Percentiles rank a stretch among this genome's conserved stretches.
Conservation (phyloP, 2,329 filamentous ascomycete genomes). For the Botrytis medusae region DNA sequence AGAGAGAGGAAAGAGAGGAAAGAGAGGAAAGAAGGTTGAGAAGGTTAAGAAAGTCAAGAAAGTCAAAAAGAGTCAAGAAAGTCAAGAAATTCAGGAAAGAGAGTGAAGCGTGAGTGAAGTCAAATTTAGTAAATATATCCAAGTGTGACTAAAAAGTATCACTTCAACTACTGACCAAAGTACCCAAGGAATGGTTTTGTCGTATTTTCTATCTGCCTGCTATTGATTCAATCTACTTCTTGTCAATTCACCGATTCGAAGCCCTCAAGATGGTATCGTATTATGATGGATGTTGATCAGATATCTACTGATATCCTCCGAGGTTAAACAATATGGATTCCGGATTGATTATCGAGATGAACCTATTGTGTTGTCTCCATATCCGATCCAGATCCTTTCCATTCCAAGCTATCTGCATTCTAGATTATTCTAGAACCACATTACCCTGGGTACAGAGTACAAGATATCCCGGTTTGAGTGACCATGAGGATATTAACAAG, state of each 20-base stretch:
- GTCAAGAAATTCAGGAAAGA: neutral
- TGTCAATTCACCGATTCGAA: neutral
- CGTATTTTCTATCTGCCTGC: too few relatives aligned
- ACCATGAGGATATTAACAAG: neutral
- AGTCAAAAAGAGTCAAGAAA: too few relatives aligned
- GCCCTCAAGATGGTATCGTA: neutral
- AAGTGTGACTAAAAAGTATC: neutral
- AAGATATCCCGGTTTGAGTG: neutral
- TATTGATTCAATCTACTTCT: neutral
- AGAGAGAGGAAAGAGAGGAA: neutral
- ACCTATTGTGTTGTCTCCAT: neutral
- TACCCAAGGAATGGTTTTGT: neutral
- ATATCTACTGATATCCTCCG: neutral
- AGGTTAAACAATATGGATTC: neutral
- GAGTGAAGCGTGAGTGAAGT: neutral
- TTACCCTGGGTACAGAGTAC: neutral
- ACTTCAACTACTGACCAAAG: neutral
- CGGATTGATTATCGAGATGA: neutral
- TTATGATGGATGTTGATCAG: neutral
- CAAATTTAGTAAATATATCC: neutral
- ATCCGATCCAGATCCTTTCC: neutral
- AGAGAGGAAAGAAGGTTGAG: neutral
- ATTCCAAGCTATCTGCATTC: neutral
- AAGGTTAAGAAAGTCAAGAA: neutral
- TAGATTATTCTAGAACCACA: slow-evolving; percentile 2